Conservation (phyloP, 768 basidiomycete species). For the Pleurotus giganteus region DNA sequence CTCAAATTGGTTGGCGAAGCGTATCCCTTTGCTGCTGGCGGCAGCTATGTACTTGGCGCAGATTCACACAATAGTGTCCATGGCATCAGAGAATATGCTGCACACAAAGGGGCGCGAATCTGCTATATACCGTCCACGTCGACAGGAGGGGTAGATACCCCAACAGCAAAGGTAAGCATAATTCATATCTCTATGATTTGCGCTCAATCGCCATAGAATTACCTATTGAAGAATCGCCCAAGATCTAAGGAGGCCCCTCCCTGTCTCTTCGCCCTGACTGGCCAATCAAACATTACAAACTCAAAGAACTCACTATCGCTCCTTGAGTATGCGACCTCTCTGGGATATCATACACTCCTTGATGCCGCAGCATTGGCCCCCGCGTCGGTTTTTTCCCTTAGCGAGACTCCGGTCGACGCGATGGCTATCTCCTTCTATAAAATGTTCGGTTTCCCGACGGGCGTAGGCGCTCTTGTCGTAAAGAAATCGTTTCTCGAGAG, state of each 20-base stretch:
- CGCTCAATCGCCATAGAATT: constrained; percentile 38
- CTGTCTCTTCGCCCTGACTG: constrained; percentile 73
- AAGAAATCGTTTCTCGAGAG: constrained; percentile 63
- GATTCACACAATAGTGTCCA: constrained; percentile 88
- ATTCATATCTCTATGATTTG: constrained; percentile 17
- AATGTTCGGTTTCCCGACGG: constrained; percentile 88
- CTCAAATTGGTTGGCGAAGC: constrained; percentile 82
- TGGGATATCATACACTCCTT: constrained; percentile 74
- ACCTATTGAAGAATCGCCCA: constrained; percentile 52
- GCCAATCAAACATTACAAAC: constrained; percentile 81
- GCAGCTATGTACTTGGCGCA: constrained; percentile 62
- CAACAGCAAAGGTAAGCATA: constrained; percentile 54
- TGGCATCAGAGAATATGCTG: constrained; percentile 74
- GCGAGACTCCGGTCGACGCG: constrained; percentile 70
- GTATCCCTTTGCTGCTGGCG: constrained; percentile 63
- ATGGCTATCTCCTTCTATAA: constrained; percentile 87
- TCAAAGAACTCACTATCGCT: constrained; percentile 67
- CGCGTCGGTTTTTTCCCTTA: constrained; percentile 64
- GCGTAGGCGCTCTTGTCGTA: constrained; percentile 76
- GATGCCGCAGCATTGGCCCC: constrained; percentile 83
- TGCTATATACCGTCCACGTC: constrained; percentile 64
- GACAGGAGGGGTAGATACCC: constrained; percentile 61
- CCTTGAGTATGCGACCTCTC: constrained; percentile 57
- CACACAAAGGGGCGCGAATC: constrained; percentile 49
- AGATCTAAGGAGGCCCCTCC: constrained; percentile 41